phyloP scores from a whole-genome alignment of 345 rosid genomes.

The Hirschfeldia incana region DNA sequence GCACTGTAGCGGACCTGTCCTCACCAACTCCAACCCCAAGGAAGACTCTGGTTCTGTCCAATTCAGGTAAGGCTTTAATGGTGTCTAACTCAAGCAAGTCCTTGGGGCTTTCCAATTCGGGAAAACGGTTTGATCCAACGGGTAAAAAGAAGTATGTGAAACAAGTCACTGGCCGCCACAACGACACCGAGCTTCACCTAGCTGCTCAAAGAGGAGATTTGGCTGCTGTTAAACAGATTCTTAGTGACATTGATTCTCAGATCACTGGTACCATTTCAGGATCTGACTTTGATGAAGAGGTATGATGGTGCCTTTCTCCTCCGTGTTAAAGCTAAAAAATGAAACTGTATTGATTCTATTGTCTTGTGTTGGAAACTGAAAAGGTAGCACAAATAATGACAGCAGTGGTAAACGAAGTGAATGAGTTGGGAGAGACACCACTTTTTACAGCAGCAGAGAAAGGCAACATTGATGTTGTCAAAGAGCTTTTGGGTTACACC shows the following conservation, averaged over 20 bases:
- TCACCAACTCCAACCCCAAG: constrained; percentile 49
- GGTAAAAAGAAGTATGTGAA: constrained; percentile 83
- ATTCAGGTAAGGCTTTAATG: constrained; percentile 58
- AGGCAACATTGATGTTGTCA: constrained; percentile 77
- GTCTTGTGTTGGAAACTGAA: neutral
- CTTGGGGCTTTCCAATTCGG: constrained; percentile 57
- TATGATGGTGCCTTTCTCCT: neutral
- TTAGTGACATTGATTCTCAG: constrained; percentile 75
- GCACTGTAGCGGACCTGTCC: constrained; percentile 37
- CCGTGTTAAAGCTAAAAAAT: neutral
- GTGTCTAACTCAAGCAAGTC: constrained; percentile 74
- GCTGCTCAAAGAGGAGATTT: constrained; percentile 86
- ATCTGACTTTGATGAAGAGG: constrained; percentile 83
- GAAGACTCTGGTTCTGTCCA: constrained; percentile 57
- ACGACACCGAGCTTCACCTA: constrained; percentile 93
- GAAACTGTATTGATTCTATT: neutral
- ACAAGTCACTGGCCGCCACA: constrained; percentile 93
- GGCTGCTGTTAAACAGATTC: constrained; percentile 58
- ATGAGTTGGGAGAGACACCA: constrained; percentile 92
- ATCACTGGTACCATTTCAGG: constrained; percentile 61
- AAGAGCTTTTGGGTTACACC: constrained; percentile 63
- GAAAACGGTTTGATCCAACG: constrained; percentile 68
- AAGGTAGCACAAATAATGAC: constrained; percentile 60
- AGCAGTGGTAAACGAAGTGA: constrained; percentile 82
- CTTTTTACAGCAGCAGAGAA: constrained; percentile 80